Evolutionary conservation across 306 rosid genomes (phyloP).

Genomic region (Cicer cuneatum): DNA sequence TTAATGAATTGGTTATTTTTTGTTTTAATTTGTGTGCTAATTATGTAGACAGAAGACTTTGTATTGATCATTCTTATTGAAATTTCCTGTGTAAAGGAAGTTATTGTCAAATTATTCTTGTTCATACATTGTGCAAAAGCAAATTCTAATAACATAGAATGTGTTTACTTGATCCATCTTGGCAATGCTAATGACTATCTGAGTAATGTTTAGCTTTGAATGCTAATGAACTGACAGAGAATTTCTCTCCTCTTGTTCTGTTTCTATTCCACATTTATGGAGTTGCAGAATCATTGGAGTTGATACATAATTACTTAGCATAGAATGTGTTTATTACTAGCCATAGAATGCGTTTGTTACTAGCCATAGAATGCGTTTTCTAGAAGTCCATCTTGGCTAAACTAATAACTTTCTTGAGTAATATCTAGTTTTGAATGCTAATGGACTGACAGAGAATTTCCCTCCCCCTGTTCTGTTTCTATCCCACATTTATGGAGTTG

Average conservation of each 20-base stretch:
- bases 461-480: conserved; percentile 53
- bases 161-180: conserved; percentile 55
- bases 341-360: too few relatives aligned
- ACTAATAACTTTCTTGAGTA: conserved; percentile 55
- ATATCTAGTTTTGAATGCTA: conserved; percentile 71
- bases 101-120: background rate
- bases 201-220: conserved; percentile 64
- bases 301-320: conserved; percentile 40
- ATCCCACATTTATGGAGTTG: conserved; percentile 45
- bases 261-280: conserved; percentile 22
- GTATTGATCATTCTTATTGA: background rate
- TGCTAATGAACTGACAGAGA: conserved; percentile 62
- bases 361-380: too few relatives aligned
- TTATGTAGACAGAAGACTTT: too few relatives aligned
- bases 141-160: too few relatives aligned
- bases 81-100: background rate
- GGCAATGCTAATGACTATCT: conserved; percentile 71
- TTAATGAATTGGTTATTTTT: background rate
- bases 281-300: conserved; percentile 57
- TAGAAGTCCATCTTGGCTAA: conserved; percentile 78
- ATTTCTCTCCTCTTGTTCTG: conserved; percentile 53
- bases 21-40: background rate
- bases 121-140: too few relatives aligned
- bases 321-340: too few relatives aligned
- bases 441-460: conserved; percentile 50